Percentiles rank a stretch among this genome's conserved stretches.
Evolutionary conservation across 2,329 filamentous ascomycete species (phyloP).

Genomic region (Talaromyces sp.): DNA sequence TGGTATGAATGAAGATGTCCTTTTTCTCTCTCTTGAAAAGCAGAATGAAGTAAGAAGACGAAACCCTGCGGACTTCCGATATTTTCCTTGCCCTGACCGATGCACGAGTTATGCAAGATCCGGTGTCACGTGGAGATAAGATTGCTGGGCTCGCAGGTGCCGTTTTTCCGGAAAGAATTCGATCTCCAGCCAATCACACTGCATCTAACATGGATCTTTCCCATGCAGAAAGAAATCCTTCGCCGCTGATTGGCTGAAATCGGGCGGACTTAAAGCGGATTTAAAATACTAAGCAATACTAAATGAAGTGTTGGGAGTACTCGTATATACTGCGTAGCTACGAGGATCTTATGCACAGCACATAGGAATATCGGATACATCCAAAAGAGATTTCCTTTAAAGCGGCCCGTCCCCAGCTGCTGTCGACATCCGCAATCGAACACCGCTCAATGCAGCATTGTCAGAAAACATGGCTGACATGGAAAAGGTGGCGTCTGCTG

Average conservation of each 20-base stretch:
- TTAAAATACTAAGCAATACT: background rate
- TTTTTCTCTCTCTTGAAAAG: too few species aligned
- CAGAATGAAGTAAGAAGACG: background rate
- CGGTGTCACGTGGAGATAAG: background rate
- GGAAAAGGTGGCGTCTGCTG: conserved; percentile 14
- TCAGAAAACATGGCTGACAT: conserved; percentile 13
- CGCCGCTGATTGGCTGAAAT: background rate
- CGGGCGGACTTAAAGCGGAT: background rate
- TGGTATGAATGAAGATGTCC: background rate
- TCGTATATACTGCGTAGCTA: background rate
- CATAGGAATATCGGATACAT: background rate
- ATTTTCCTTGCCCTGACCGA: background rate
- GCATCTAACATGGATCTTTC: background rate
- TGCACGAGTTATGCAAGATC: background rate
- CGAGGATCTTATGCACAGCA: background rate
- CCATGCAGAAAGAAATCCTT: background rate
- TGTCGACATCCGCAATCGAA: background rate
- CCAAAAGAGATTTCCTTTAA: background rate
- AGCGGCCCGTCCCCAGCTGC: background rate
- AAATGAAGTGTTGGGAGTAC: background rate
- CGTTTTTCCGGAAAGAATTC: background rate
- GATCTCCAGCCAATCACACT: background rate
- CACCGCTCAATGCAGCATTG: background rate
- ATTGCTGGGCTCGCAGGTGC: background rate
- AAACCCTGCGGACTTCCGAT: background rate